Evolutionary conservation across 768 basidiomycete genomes (phyloP).

Genomic region (Amanita pallidorosea): DNA sequence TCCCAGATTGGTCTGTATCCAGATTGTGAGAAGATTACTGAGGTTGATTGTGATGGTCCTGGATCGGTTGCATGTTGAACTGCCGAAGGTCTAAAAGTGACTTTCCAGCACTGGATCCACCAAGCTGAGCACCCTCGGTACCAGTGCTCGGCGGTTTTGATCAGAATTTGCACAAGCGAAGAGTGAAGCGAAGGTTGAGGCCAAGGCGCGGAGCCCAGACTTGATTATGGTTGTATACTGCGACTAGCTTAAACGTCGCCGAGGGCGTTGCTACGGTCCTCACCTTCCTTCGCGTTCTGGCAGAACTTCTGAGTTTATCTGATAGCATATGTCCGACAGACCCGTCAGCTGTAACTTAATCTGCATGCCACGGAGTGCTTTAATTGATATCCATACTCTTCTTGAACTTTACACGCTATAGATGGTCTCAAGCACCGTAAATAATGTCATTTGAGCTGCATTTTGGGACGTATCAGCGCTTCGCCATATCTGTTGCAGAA

Average conservation of each 20-base stretch:
- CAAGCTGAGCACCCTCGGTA: no score
- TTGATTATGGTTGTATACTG: background rate
- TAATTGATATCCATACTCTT: background rate
- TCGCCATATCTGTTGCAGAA: conserved; percentile 41
- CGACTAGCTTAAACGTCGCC: background rate
- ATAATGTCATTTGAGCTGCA: background rate
- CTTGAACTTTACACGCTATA: background rate
- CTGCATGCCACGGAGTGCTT: background rate
- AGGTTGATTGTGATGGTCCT: background rate
- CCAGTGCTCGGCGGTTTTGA: background rate
- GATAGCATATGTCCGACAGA: conserved; percentile 3
- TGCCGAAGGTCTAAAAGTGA: no score
- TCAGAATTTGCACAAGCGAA: background rate
- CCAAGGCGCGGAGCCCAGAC: background rate
- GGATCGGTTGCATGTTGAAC: background rate
- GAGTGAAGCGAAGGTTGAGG: background rate
- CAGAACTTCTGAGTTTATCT: background rate
- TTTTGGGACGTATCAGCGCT: conserved; percentile 14
- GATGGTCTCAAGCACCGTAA: background rate
- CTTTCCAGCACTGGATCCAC: no score
- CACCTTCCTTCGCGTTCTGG: background rate
- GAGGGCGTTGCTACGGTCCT: background rate
- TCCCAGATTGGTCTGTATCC: conserved; percentile 16
- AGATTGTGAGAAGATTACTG: conserved; percentile 11
- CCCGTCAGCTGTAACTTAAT: background rate